These are phyloP conservation scores for Paecilomyces sp. DNA, from an alignment of 2,329 filamentous ascomycete genomes.

Conservation along the genomic window DNA sequence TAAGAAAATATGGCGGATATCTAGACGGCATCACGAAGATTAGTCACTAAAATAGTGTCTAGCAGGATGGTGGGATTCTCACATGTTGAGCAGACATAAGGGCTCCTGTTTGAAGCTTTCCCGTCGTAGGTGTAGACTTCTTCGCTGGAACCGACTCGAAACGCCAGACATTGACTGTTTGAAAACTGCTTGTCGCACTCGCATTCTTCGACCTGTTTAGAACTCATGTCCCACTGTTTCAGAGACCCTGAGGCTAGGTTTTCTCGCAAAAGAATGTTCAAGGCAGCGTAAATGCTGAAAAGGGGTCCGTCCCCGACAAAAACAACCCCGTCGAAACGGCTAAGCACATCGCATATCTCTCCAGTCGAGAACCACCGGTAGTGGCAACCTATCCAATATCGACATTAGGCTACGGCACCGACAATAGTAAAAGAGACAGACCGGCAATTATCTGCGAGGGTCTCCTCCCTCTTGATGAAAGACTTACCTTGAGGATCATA, in stretches of 20 bases:
- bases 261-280: slow-evolving; percentile 39
- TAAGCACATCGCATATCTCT: slow-evolving; percentile 40
- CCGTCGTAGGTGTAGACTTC: slow-evolving; percentile 11
- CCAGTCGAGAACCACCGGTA: slow-evolving; percentile 36
- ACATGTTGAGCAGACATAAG: slow-evolving; percentile 15
- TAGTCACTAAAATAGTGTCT: slow-evolving; percentile 2
- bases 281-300: slow-evolving; percentile 35
- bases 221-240: slow-evolving; percentile 31
- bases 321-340: slow-evolving; percentile 34
- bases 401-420: neutral
- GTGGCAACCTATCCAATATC: slow-evolving; percentile 25
- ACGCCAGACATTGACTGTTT: slow-evolving; percentile 20
- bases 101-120: slow-evolving; percentile 5
- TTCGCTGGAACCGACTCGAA: slow-evolving; percentile 18
- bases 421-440: neutral
- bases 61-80: slow-evolving; percentile 5
- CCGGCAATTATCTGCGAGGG: neutral
- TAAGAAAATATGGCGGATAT: slow-evolving; percentile 31
- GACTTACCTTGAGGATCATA: slow-evolving; percentile 29
- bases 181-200: slow-evolving; percentile 37
- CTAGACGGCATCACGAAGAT: slow-evolving; percentile 13
- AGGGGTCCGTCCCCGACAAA: slow-evolving; percentile 38
- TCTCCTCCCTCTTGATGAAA: neutral
- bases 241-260: slow-evolving; percentile 33
- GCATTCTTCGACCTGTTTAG: slow-evolving; percentile 23